A percentile compares a stretch with the other conserved stretches of the same genome.
Evolutionary conservation across 2,329 filamentous ascomycete species (phyloP).

Genomic region (Magnaporthiopsis poae): DNA sequence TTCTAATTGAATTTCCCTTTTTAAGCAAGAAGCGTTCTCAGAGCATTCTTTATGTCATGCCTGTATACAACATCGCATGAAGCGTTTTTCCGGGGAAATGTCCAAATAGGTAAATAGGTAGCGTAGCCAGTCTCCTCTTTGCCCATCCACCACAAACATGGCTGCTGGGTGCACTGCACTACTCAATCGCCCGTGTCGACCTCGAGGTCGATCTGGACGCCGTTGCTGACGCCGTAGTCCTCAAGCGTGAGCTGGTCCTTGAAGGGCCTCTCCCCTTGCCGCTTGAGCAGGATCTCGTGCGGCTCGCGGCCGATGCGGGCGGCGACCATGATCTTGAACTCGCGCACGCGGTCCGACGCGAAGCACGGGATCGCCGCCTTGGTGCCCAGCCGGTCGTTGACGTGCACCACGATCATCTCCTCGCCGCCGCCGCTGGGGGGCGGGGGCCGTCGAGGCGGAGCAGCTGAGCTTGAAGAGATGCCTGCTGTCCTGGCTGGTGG

Average conservation of each 20-base stretch:
- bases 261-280: slow-evolving; percentile 86
- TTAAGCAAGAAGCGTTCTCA: neutral
- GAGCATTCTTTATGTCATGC: neutral
- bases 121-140: neutral
- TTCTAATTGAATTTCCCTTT: neutral
- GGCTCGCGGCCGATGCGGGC: slow-evolving; percentile 79
- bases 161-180: too few species aligned
- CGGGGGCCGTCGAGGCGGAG: slow-evolving; percentile 14
- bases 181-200: slow-evolving; percentile 50
- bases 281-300: slow-evolving; percentile 82
- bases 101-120: neutral
- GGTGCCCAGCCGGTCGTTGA: slow-evolving; percentile 94
- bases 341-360: slow-evolving; percentile 69
- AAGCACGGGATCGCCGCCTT: slow-evolving; percentile 88
- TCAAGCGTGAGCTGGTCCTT: slow-evolving; percentile 80
- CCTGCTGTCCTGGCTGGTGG: slow-evolving; percentile 19
- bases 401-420: slow-evolving; percentile 85
- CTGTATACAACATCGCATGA: neutral
- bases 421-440: slow-evolving; percentile 32
- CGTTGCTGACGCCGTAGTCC: slow-evolving; percentile 90
- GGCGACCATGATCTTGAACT: slow-evolving; percentile 87
- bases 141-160: neutral
- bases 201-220: slow-evolving; percentile 60
- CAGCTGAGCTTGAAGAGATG: slow-evolving; percentile 19
- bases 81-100: neutral